Conservation (phyloP, 1,284 basidiomycete genomes). For the Puccinia novopanici region DNA sequence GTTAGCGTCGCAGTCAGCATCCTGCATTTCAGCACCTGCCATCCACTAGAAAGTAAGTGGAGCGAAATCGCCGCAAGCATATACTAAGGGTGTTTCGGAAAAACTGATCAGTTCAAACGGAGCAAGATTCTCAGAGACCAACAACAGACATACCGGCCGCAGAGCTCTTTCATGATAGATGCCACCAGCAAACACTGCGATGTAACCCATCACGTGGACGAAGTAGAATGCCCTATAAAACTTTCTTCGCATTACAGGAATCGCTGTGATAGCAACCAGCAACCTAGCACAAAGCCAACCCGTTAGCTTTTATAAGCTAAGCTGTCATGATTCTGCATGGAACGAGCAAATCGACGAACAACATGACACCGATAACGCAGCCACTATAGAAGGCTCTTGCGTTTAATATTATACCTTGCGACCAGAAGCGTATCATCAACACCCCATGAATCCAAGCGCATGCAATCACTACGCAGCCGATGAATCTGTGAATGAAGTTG, state of each 20-base stretch:
- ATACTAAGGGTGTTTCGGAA: conserved; percentile 20
- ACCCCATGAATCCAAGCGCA: conserved; percentile 31
- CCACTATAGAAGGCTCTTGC: conserved; percentile 36
- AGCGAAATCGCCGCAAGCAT: conserved; percentile 31
- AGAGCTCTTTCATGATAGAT: conserved; percentile 37
- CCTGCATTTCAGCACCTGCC: conserved; percentile 40
- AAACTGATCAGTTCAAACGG: background rate
- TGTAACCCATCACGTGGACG: conserved; percentile 41
- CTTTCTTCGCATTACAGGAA: conserved; percentile 29
- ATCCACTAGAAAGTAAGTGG: conserved; percentile 33
- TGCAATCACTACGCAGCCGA: conserved; percentile 38
- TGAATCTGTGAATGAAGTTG: conserved; percentile 42
- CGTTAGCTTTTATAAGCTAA: background rate
- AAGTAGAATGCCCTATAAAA: conserved; percentile 38
- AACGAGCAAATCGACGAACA: conserved; percentile 19
- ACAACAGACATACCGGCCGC: conserved; percentile 25
- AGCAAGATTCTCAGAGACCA: background rate
- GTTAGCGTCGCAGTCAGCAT: conserved; percentile 32
- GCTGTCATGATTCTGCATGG: background rate
- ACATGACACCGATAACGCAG: conserved; percentile 21
- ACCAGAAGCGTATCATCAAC: conserved; percentile 16
- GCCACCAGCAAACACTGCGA: conserved; percentile 25
- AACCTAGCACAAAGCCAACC: conserved; percentile 10
- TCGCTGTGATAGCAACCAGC: conserved; percentile 27
- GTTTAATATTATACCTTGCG: conserved; percentile 33